phyloP scores from a whole-genome alignment of 2,329 filamentous ascomycete species.

The Pseudocercospora eumusae region DNA sequence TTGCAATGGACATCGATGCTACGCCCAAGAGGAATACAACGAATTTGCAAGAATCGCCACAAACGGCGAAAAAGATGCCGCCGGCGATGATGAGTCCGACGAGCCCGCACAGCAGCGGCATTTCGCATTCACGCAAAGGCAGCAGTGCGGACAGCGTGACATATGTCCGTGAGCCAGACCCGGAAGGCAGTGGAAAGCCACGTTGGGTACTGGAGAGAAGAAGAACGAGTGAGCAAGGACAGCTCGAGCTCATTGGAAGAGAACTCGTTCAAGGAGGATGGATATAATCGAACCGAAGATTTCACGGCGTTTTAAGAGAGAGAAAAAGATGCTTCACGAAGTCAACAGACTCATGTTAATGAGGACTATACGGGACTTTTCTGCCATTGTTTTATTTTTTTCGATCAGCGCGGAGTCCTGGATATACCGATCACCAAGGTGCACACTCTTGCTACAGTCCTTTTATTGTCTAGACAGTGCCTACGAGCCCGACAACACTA shows the following conservation, averaged over 20 bases:
- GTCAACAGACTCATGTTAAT: background rate
- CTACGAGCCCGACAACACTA: background rate
- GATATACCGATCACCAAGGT: background rate
- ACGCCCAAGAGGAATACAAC: slow-evolving; percentile 26
- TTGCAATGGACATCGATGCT: slow-evolving; percentile 26
- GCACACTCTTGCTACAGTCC: background rate
- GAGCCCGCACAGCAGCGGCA: slow-evolving; percentile 7
- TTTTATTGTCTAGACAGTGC: slow-evolving; percentile 4
- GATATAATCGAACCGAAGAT: slow-evolving; percentile 34
- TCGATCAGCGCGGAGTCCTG: slow-evolving; percentile 2
- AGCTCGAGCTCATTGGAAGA: slow-evolving; percentile 65
- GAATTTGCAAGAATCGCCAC: slow-evolving; percentile 13
- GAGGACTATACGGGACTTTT: background rate
- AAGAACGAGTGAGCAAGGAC: slow-evolving; percentile 64
- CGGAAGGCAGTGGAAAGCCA: slow-evolving; percentile 57
- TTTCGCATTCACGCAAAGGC: slow-evolving; percentile 40
- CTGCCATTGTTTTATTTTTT: background rate
- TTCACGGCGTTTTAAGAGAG: background rate
- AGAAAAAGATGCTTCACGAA: background rate
- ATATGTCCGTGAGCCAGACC: slow-evolving; percentile 64
- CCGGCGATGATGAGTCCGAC: slow-evolving; percentile 17
- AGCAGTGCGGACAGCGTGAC: slow-evolving; percentile 69
- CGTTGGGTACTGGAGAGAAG: slow-evolving; percentile 71
- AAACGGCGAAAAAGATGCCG: slow-evolving; percentile 29
- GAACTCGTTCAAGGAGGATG: slow-evolving; percentile 62